Percentiles rank a stretch among this genome's conserved stretches.
phyloP scores from a whole-genome alignment of 1,284 basidiomycete genomes.

The Malassezia psittaci region DNA sequence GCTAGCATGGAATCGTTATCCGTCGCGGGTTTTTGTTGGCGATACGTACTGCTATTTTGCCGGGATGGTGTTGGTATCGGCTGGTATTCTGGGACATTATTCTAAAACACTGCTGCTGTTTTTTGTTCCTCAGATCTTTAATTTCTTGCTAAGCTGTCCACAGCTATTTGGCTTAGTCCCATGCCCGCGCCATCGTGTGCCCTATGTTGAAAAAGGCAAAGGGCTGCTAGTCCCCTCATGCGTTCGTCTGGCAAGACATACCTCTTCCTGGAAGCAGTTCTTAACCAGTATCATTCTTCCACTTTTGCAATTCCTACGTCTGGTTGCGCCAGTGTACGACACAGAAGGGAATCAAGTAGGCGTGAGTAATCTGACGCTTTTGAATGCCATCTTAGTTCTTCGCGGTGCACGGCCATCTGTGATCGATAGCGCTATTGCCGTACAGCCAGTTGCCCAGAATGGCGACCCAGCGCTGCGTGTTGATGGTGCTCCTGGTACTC shows the following conservation, averaged over 20 bases:
- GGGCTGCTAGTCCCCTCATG: constrained; percentile 10
- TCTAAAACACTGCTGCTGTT: constrained; percentile 92
- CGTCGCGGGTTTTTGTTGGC: constrained; percentile 83
- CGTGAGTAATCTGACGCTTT: constrained; percentile 39
- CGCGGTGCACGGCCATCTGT: constrained; percentile 21
- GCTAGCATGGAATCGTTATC: constrained; percentile 55
- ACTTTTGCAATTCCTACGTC: constrained; percentile 11
- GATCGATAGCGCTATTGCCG: neutral
- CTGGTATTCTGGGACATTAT: constrained; percentile 63
- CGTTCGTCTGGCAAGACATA: constrained; percentile 1
- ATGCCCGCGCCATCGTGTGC: constrained; percentile 85
- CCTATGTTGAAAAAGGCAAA: constrained; percentile 48
- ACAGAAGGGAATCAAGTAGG: constrained; percentile 18
- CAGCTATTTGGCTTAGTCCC: constrained; percentile 88
- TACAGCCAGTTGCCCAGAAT: neutral
- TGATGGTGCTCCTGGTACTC: constrained; percentile 9
- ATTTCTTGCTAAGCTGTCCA: constrained; percentile 86
- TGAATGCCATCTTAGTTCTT: constrained; percentile 40
- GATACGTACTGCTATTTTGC: constrained; percentile 97
- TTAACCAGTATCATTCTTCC: constrained; percentile 17
- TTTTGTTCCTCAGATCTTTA: constrained; percentile 96
- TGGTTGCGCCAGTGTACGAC: constrained; percentile 25
- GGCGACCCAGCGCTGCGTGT: neutral
- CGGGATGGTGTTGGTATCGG: constrained; percentile 49
- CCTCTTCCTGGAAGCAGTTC: neutral